Conservation (phyloP, 2,329 filamentous ascomycete species). For the Aureobasidium sp. region DNA sequence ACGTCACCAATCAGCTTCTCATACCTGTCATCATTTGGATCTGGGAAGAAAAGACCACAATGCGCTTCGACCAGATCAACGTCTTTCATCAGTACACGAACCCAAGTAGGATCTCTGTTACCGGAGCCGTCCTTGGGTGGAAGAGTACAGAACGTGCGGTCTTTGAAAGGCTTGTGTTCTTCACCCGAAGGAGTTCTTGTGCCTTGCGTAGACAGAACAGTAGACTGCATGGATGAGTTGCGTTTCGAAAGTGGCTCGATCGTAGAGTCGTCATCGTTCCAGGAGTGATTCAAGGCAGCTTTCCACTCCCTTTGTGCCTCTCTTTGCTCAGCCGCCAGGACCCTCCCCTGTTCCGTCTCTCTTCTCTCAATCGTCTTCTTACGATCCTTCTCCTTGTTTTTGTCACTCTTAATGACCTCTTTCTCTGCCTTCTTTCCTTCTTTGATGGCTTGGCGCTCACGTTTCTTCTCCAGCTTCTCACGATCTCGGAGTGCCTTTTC, state of each 20-base stretch:
- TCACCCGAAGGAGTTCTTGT: neutral
- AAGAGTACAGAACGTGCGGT: conserved; percentile 72
- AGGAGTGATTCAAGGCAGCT: neutral
- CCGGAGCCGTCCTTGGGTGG: conserved; percentile 51
- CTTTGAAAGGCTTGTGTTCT: conserved; percentile 36
- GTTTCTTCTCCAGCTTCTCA: conserved; percentile 48
- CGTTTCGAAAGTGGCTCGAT: conserved; percentile 1
- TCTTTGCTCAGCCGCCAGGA: neutral
- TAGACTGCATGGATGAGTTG: conserved; percentile 1
- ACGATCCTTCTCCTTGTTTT: conserved; percentile 24
- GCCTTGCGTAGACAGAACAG: neutral
- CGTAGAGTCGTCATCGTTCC: conserved; percentile 10
- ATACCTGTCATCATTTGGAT: conserved; percentile 48
- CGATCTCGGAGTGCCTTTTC: conserved; percentile 57
- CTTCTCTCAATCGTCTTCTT: conserved; percentile 10
- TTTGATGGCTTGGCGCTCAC: conserved; percentile 21
- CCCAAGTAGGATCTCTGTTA: conserved; percentile 62
- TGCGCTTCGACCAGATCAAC: conserved; percentile 83
- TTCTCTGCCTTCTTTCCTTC: conserved; percentile 29
- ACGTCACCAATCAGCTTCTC: conserved; percentile 31
- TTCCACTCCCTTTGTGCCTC: conserved; percentile 13
- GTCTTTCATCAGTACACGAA: conserved; percentile 69
- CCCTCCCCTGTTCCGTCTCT: neutral
- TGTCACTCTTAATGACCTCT: conserved; percentile 26
- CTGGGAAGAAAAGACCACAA: conserved; percentile 64